phyloP scores from a whole-genome alignment of 2,329 filamentous ascomycete species.

The Torrubiella hemipterigena region DNA sequence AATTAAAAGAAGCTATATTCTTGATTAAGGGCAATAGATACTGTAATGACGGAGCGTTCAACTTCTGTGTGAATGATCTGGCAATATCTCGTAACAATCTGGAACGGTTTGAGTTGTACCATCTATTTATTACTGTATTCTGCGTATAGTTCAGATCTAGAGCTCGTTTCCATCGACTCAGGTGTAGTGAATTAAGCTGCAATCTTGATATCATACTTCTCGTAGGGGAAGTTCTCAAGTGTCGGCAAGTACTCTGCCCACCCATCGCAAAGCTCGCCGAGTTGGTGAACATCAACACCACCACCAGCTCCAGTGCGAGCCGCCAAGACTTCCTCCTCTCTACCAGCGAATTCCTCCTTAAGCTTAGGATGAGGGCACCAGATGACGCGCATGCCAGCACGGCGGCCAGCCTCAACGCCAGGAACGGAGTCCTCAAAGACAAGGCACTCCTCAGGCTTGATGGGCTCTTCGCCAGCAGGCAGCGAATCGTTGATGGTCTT shows the following conservation, averaged over 20 bases:
- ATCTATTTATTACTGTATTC: too few relatives aligned
- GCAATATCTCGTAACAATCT: too few relatives aligned
- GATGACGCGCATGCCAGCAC: conserved; percentile 88
- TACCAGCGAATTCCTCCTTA: conserved; percentile 60
- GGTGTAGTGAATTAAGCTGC: too few relatives aligned
- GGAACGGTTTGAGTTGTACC: too few relatives aligned
- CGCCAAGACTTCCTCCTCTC: conserved; percentile 72
- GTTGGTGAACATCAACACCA: conserved; percentile 38
- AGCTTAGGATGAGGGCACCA: conserved; percentile 84
- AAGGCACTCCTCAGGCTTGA: conserved; percentile 76
- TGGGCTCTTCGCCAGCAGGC: conserved; percentile 45
- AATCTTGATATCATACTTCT: conserved; percentile 45
- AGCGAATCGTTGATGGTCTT: conserved; percentile 71
- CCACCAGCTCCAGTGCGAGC: conserved; percentile 63
- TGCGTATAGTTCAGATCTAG: too few relatives aligned
- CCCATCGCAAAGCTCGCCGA: conserved; percentile 46
- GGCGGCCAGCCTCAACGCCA: conserved; percentile 78
- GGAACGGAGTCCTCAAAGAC: conserved; percentile 95
- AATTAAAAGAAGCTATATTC: too few relatives aligned
- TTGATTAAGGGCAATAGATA: too few relatives aligned
- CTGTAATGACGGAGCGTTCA: too few relatives aligned
- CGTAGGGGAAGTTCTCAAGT: conserved; percentile 44
- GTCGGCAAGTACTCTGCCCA: conserved; percentile 44
- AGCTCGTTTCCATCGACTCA: too few relatives aligned
- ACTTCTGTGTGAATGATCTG: too few relatives aligned